Conservation (phyloP, 345 rosid genomes). For the Pugionium dolabratum region DNA sequence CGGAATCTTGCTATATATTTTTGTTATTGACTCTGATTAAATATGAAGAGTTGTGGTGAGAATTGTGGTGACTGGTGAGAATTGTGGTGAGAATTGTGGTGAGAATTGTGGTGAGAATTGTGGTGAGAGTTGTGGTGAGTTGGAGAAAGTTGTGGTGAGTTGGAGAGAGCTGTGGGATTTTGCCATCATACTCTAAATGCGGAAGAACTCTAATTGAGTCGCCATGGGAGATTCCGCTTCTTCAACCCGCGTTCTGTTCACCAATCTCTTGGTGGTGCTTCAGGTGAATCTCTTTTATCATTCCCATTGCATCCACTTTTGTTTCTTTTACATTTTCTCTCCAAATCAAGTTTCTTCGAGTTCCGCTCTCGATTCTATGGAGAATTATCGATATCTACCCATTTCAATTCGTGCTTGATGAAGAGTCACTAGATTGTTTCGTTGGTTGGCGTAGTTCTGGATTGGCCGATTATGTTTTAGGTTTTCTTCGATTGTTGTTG, state of each 20-base stretch:
- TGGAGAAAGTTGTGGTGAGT: no score
- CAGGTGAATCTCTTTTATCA: constrained; percentile 42
- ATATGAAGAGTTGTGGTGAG: no score
- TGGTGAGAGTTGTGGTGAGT: no score
- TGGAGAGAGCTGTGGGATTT: no score
- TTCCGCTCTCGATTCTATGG: not conserved
- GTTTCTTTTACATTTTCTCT: not conserved
- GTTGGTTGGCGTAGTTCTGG: not conserved
- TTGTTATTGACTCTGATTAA: no score
- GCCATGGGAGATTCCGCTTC: constrained; percentile 57
- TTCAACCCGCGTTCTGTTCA: constrained; percentile 59
- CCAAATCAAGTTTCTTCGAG: not conserved
- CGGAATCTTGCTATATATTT: no score
- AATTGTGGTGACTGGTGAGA: no score
- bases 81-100: no score
- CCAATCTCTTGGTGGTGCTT: constrained; percentile 73
- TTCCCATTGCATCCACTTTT: not conserved
- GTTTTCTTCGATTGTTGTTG: not conserved
- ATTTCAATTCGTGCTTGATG: not conserved
- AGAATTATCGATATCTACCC: not conserved
- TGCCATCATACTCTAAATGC: constrained; percentile 8
- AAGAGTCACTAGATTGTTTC: not conserved
- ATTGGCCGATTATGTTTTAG: constrained; percentile 1
- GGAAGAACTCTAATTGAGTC: constrained; percentile 39
- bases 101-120: no score